phyloP scores from a whole-genome alignment of 441 rosid genomes.

The Adansonia gregorii region DNA sequence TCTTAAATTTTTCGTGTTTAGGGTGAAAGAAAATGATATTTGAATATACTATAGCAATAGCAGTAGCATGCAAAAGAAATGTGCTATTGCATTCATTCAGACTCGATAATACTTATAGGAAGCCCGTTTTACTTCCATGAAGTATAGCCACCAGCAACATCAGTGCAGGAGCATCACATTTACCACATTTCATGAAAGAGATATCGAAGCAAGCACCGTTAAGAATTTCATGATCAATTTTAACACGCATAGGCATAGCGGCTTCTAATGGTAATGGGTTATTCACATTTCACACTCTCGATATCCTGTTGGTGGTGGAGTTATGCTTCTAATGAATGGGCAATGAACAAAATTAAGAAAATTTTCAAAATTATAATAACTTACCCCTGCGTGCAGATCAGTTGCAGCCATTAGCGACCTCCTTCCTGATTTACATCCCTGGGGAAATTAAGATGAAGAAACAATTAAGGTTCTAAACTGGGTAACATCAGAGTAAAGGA shows the following conservation, averaged over 20 bases:
- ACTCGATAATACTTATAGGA: conserved; percentile 25
- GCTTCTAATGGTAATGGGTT: not conserved
- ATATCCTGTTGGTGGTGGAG: not conserved
- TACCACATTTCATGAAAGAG: not conserved
- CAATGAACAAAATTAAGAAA: not conserved
- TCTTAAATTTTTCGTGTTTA: no score
- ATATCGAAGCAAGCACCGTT: not conserved
- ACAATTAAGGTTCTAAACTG: not conserved
- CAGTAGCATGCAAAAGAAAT: no score
- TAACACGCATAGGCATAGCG: not conserved
- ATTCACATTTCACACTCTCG: no score
- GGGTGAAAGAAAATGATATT: no score
- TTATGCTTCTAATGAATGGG: not conserved
- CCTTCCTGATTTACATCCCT: conserved; percentile 47
- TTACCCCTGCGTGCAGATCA: conserved; percentile 45
- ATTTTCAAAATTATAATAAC: conserved; percentile 4
- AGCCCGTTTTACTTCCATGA: conserved; percentile 45
- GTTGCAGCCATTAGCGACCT: conserved; percentile 43
- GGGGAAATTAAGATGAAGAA: conserved; percentile 4
- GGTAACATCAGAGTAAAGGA: not conserved
- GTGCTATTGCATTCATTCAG: no score
- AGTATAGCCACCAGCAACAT: conserved; percentile 44
- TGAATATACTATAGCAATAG: no score
- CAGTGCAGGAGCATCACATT: conserved; percentile 20
- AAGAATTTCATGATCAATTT: not conserved